Conservation (phyloP, 192 early-diverging fungal genomes). For the Backusella macrospora region DNA sequence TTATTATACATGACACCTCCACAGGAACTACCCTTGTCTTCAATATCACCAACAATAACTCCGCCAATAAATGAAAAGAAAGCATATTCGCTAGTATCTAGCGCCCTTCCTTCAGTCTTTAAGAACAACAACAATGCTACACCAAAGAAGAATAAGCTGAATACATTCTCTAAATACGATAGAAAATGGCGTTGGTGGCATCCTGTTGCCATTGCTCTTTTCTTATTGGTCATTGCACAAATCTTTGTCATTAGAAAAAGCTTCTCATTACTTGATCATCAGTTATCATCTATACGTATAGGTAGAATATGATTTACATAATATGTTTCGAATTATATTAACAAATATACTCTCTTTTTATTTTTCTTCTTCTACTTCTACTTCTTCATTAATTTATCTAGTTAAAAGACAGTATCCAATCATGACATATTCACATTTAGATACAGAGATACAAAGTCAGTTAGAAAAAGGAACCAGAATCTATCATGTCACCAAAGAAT, state of each 20-base stretch:
- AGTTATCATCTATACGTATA: conserved; percentile 29
- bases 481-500: conserved; percentile 62
- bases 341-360: not conserved
- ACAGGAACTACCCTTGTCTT: conserved; percentile 4
- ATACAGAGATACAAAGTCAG: conserved; percentile 28
- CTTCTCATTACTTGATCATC: conserved; percentile 23
- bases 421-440: conserved; percentile 49
- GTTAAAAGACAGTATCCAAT: conserved; percentile 49
- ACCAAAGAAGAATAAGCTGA: not conserved
- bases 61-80: conserved; percentile 5
- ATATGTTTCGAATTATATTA: not conserved
- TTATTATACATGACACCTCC: not conserved
- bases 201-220: conserved; percentile 12
- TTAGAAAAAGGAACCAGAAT: conserved; percentile 48
- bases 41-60: conserved; percentile 2
- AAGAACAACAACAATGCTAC: not conserved
- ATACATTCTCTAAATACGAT: conserved; percentile 18
- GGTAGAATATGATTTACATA: conserved; percentile 18
- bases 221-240: conserved; percentile 23
- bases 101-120: not conserved
- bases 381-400: conserved; percentile 4
- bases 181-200: conserved; percentile 43
- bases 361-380: too few species aligned
- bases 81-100: not conserved
- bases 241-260: conserved; percentile 12